Conservation (phyloP, 1,284 basidiomycete genomes). For the Fomes fomentarius region DNA sequence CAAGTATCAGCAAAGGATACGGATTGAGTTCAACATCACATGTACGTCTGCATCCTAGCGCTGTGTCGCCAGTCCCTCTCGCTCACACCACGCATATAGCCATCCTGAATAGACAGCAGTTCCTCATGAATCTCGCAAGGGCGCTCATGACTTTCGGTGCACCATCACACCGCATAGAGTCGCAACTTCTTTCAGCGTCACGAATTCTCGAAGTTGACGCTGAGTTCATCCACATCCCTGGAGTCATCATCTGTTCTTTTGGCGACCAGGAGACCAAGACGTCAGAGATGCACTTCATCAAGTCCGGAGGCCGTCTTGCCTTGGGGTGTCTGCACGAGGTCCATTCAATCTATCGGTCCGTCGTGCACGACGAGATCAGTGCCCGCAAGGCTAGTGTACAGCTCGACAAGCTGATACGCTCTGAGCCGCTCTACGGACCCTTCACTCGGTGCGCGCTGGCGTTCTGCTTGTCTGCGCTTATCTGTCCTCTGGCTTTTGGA, state of each 20-base stretch:
- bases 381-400: slow-evolving; percentile 76
- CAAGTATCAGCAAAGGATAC: slow-evolving; percentile 62
- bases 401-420: slow-evolving; percentile 48
- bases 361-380: slow-evolving; percentile 85
- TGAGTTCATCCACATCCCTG: slow-evolving; percentile 80
- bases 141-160: slow-evolving; percentile 74
- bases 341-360: slow-evolving; percentile 75
- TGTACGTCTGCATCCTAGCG: slow-evolving; percentile 51
- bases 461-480: slow-evolving; percentile 71
- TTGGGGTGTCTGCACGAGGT: slow-evolving; percentile 79
- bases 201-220: slow-evolving; percentile 83
- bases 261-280: slow-evolving; percentile 78
- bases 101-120: slow-evolving; percentile 58
- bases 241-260: slow-evolving; percentile 83
- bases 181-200: slow-evolving; percentile 73
- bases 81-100: slow-evolving; percentile 40
- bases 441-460: slow-evolving; percentile 66
- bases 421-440: slow-evolving; percentile 61
- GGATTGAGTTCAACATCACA: slow-evolving; percentile 72
- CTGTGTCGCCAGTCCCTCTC: neutral
- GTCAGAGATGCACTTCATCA: slow-evolving; percentile 84
- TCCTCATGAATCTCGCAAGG: slow-evolving; percentile 64
- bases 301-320: slow-evolving; percentile 72
- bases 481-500: slow-evolving; percentile 84
- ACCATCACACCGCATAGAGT: slow-evolving; percentile 72